These are phyloP conservation scores for Aphanomyces euteiches DNA, from an alignment of 352 stramenopile genomes.

Conservation along the genomic window DNA sequence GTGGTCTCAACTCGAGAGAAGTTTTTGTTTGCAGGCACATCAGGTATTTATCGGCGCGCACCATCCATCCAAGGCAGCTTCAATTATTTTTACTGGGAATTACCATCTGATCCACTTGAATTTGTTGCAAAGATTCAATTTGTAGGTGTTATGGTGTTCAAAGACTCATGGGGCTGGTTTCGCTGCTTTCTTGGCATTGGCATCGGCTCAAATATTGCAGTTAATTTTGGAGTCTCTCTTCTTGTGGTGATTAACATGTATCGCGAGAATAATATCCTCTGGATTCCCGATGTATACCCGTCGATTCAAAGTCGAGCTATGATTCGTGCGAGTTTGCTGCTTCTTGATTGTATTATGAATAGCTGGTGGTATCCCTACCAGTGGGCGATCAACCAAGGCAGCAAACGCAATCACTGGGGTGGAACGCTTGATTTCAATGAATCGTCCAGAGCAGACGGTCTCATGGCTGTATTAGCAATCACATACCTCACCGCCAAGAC, in stretches of 20 bases:
- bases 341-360: not conserved
- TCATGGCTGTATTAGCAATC: slow-evolving; percentile 10
- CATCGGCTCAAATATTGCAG: slow-evolving; percentile 3
- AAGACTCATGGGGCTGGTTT: slow-evolving; percentile 13
- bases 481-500: not conserved
- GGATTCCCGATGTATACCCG: slow-evolving; percentile 11
- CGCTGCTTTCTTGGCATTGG: slow-evolving; percentile 10
- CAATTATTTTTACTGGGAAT: slow-evolving; percentile 12
- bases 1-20: not conserved
- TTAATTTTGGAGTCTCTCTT: not conserved
- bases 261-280: not conserved
- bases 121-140: not conserved
- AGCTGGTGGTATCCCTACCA: slow-evolving; percentile 12
- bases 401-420: not conserved
- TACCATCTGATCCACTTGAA: not conserved
- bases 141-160: not conserved
- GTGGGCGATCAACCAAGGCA: slow-evolving; percentile 9
- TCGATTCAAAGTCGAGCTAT: not conserved
- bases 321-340: not conserved
- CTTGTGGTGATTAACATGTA: slow-evolving; percentile 3
- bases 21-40: not conserved
- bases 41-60: not conserved
- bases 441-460: not conserved
- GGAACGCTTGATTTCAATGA: slow-evolving; percentile 7
- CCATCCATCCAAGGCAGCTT: slow-evolving; percentile 1